These are phyloP conservation scores for Parsonsia alboflavescens DNA, from an alignment of 257 asterid species.

Conservation along the genomic window DNA sequence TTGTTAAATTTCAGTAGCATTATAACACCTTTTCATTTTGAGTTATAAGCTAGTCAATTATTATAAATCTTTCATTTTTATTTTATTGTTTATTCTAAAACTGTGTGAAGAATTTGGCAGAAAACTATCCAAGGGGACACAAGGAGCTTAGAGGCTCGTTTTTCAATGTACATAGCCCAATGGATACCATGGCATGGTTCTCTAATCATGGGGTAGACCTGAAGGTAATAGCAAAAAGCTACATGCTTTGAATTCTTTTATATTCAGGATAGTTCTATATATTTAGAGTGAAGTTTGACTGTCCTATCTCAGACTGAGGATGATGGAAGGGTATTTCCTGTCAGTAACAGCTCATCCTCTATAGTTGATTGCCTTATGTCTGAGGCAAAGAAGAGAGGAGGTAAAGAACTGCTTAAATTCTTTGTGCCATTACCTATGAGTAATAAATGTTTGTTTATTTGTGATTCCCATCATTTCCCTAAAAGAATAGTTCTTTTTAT, in stretches of 20 bases:
- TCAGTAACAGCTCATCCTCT: conserved; percentile 77
- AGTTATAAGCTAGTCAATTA: not conserved
- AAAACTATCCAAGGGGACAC: conserved; percentile 84
- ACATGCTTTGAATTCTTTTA: conserved; percentile 8
- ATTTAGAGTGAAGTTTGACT: conserved; percentile 17
- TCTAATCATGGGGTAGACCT: conserved; percentile 69
- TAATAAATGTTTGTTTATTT: not conserved
- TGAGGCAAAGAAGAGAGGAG: conserved; percentile 79
- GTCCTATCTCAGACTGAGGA: conserved; percentile 57
- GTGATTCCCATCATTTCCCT: not conserved
- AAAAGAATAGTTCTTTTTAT: not conserved
- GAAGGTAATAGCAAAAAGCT: conserved; percentile 41
- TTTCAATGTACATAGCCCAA: conserved; percentile 73
- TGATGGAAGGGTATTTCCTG: conserved; percentile 94
- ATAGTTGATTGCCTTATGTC: conserved; percentile 75
- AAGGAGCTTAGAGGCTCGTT: conserved; percentile 91
- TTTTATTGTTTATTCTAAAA: not conserved
- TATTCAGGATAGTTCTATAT: not conserved
- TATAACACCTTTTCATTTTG: not conserved
- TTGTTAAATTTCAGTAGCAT: not conserved
- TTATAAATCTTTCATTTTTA: not conserved
- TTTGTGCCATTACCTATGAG: not conserved
- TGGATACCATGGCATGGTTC: conserved; percentile 94
- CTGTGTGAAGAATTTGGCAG: conserved; percentile 60
- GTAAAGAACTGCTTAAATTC: conserved; percentile 32